Evolutionary conservation across 345 rosid genomes (phyloP).

Genomic region (Euphorbia peplus): DNA sequence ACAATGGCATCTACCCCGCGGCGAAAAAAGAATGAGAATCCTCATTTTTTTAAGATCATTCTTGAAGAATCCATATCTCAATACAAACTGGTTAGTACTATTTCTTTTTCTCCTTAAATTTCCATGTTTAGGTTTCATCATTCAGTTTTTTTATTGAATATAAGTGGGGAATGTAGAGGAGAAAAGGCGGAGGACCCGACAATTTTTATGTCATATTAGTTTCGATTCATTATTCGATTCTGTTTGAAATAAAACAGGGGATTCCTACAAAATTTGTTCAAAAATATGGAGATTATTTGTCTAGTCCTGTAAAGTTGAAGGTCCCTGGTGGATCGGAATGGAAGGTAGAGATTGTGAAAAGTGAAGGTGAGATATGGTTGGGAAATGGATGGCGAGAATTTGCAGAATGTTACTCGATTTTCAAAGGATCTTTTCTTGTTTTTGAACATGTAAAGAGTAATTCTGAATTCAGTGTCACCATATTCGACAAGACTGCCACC

Average conservation of each 20-base stretch:
- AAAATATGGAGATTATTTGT: conserved; percentile 8
- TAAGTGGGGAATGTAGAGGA: no score
- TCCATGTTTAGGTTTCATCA: neutral
- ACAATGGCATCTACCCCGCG: neutral
- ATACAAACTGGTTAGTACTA: neutral
- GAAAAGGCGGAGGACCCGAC: no score
- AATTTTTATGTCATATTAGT: no score
- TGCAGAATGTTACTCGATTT: conserved; percentile 13
- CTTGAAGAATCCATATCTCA: neutral
- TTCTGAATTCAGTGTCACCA: conserved; percentile 18
- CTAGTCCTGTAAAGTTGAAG: neutral
- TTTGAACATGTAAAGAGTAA: conserved; percentile 16
- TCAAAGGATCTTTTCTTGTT: conserved; percentile 23
- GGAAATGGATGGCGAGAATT: conserved; percentile 31
- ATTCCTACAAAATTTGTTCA: neutral
- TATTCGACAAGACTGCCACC: conserved; percentile 11
- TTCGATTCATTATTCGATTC: neutral
- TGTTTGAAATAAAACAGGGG: neutral
- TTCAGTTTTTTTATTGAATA: neutral
- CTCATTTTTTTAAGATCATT: conserved; percentile 1
- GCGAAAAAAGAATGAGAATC: neutral
- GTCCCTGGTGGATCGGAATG: conserved; percentile 14
- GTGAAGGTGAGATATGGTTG: conserved; percentile 26
- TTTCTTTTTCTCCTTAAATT: neutral
- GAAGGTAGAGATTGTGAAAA: neutral